These are phyloP conservation scores for Microdochium paspali DNA, from an alignment of 2,329 filamentous ascomycete species.

Conservation along the genomic window DNA sequence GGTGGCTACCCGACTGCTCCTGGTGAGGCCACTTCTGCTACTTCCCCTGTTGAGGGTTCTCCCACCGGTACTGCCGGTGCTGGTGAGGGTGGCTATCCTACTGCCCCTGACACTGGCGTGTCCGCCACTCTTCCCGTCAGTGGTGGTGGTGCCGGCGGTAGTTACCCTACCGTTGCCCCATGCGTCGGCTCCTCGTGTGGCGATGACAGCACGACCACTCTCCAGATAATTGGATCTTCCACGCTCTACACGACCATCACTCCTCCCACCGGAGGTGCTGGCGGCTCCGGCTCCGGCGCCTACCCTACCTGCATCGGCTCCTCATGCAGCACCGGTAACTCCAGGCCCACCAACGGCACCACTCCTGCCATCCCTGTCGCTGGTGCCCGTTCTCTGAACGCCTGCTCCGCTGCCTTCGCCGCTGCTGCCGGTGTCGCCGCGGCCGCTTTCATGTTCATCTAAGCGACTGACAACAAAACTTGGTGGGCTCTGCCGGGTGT, in stretches of 20 bases:
- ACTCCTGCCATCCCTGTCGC: not conserved
- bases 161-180: no score
- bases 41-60: not conserved
- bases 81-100: not conserved
- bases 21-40: no score
- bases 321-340: not conserved
- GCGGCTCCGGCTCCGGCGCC: not conserved
- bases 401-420: not conserved
- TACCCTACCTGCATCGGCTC: not conserved
- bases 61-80: not conserved
- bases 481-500: no score
- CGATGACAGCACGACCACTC: no score
- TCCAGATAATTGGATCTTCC: not conserved
- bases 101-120: not conserved
- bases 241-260: not conserved
- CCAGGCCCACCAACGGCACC: not conserved
- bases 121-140: not conserved
- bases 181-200: no score
- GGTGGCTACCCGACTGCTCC: not conserved
- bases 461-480: not conserved
- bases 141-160: no score
- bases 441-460: not conserved
- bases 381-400: not conserved
- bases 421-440: not conserved
- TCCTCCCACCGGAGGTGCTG: not conserved